Conservation (phyloP, 2,329 filamentous ascomycete genomes). For the Monilinia aucupariae region DNA sequence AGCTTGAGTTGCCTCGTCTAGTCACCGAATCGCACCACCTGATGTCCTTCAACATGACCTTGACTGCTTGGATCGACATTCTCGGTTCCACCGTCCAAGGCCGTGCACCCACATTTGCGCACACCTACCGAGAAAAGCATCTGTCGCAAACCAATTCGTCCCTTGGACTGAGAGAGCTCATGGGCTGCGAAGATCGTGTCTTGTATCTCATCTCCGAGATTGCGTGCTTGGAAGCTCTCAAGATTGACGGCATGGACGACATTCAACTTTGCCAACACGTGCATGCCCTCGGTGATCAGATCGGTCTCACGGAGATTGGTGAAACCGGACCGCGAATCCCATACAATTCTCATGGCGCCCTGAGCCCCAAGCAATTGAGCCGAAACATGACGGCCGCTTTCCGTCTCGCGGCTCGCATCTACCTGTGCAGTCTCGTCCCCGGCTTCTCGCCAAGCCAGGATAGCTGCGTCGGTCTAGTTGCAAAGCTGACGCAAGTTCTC, state of each 20-base stretch:
- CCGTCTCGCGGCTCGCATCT: constrained; percentile 87
- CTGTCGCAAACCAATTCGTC: constrained; percentile 57
- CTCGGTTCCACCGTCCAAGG: constrained; percentile 90
- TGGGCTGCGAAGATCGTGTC: constrained; percentile 95
- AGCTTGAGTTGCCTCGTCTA: constrained; percentile 69
- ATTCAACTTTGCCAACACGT: constrained; percentile 86
- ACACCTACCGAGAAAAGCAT: constrained; percentile 94
- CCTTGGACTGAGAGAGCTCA: constrained; percentile 79
- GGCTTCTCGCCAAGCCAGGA: constrained; percentile 72
- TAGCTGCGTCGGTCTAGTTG: constrained; percentile 70
- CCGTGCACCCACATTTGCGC: constrained; percentile 77
- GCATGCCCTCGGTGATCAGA: constrained; percentile 77
- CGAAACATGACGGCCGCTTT: constrained; percentile 88
- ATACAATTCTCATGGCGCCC: constrained; percentile 64
- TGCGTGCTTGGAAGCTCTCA: constrained; percentile 87
- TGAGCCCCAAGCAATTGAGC: constrained; percentile 77
- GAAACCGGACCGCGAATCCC: constrained; percentile 53
- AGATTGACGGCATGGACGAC: constrained; percentile 76
- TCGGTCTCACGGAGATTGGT: constrained; percentile 70
- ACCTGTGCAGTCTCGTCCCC: constrained; percentile 91
- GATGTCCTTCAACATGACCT: constrained; percentile 81
- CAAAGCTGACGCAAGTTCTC: constrained; percentile 70
- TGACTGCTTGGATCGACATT: constrained; percentile 95
- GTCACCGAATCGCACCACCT: constrained; percentile 50
- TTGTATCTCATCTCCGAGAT: constrained; percentile 99